Base-by-base conservation (phyloP, 768 basidiomycete genomes). In the Neoboletus magnificus region DNA sequence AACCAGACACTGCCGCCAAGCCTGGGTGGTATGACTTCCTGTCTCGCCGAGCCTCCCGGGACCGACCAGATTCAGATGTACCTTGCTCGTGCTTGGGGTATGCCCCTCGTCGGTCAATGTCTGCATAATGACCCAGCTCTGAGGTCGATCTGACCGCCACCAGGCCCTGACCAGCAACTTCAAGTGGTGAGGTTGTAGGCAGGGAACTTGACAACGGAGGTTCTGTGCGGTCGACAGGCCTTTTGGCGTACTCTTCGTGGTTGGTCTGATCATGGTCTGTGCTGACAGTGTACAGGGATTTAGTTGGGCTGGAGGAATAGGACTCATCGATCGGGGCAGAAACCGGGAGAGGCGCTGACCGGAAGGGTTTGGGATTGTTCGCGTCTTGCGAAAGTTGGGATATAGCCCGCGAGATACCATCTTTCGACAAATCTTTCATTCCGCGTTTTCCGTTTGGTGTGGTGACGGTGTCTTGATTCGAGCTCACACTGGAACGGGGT, bases 61-160 rank as follows among this genome's bases (percentile, higher is more conserved):
- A 61, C 36, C 83, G 80, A 62, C 81, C 77, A 53, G 77, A 77
- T 57, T 87, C 87, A 37, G 82, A 79, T 18, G 80, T 81, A 41
- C 74, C 67, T 55, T 79, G 78, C 47, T 79, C 79, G 47, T 65
- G 69, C 22, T 75, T 73, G 42, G 56, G 46, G 16, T 57, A 43
- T 5, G 50, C 66, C 61, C 36, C 66, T 56, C 64, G 72, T 62
- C 64, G 69, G 41, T 81, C 79, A 56, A 84, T 67, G 71, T 91
- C 91, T 41, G 84, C 65, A 69, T 93, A 92, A 65, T 92, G 86
- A 5, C 91, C 91, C 42, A 91, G 76, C 68, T 91, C 91, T 27
- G 91, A 93, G 67, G 86, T 90, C 8, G 90, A 82, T 47, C 89
- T 83, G 52, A 77, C 54, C 13, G 72, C 49, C 23, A 69, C 67